Conservation (phyloP, 2,329 filamentous ascomycete species). For the Aspergillus sergii region DNA sequence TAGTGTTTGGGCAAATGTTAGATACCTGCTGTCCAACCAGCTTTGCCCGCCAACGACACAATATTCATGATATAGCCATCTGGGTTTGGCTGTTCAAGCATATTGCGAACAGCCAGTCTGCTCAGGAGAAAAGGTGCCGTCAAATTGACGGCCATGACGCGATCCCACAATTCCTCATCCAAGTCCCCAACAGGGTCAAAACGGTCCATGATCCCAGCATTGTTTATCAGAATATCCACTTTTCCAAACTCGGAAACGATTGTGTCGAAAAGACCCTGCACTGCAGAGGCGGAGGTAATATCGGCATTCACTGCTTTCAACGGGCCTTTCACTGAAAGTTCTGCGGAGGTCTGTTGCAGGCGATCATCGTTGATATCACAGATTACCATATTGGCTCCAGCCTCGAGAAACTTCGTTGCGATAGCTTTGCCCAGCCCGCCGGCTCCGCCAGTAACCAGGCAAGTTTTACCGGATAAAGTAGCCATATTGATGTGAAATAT, state of each 20-base stretch:
- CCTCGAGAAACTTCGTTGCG: slow-evolving; percentile 34
- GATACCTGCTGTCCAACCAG: slow-evolving; percentile 46
- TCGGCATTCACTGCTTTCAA: slow-evolving; percentile 38
- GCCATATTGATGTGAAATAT: neutral
- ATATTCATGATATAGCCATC: slow-evolving; percentile 58
- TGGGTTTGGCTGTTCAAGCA: slow-evolving; percentile 38
- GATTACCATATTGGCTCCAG: slow-evolving; percentile 43
- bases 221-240: slow-evolving; percentile 63
- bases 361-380: slow-evolving; percentile 40
- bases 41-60: slow-evolving; percentile 49
- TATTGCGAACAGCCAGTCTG: slow-evolving; percentile 54
- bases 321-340: slow-evolving; percentile 24
- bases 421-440: slow-evolving; percentile 44
- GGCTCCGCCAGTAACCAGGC: slow-evolving; percentile 40
- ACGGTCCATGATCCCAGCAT: slow-evolving; percentile 60
- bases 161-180: slow-evolving; percentile 54
- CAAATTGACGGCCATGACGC: slow-evolving; percentile 59
- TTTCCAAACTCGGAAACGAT: slow-evolving; percentile 41
- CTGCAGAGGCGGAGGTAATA: slow-evolving; percentile 39
- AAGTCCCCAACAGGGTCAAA: slow-evolving; percentile 57
- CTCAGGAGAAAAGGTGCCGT: slow-evolving; percentile 58
- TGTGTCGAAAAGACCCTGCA: slow-evolving; percentile 42
- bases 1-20: neutral
- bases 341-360: slow-evolving; percentile 23
- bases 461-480: slow-evolving; percentile 25